Conservation (phyloP, 1,284 basidiomycete genomes). For the Boletus mariae region DNA sequence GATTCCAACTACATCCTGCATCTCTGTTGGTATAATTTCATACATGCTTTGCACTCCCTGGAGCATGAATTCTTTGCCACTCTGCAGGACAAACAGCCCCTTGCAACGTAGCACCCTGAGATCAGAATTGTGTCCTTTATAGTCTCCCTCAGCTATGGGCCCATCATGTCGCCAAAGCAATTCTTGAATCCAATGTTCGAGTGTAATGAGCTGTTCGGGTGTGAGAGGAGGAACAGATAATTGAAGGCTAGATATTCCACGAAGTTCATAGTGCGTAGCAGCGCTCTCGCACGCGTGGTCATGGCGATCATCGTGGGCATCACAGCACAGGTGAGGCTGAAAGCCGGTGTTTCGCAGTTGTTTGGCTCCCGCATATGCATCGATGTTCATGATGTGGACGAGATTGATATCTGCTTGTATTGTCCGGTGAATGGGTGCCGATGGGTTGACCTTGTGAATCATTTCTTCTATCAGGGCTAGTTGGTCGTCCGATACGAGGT, state of each 20-base stretch:
- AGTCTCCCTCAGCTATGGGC: slow-evolving; percentile 10
- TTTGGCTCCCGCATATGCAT: slow-evolving; percentile 56
- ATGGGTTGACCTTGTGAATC: slow-evolving; percentile 75
- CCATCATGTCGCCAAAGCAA: slow-evolving; percentile 72
- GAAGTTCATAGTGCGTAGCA: slow-evolving; percentile 56
- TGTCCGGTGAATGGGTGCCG: slow-evolving; percentile 69
- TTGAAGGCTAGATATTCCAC: slow-evolving; percentile 71
- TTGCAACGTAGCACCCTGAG: slow-evolving; percentile 80
- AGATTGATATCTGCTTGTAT: slow-evolving; percentile 68
- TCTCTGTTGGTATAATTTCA: slow-evolving; percentile 59
- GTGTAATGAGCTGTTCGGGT: slow-evolving; percentile 38
- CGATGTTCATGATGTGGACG: slow-evolving; percentile 70
- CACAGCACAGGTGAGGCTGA: slow-evolving; percentile 27
- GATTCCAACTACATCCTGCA: slow-evolving; percentile 40
- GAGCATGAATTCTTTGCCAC: slow-evolving; percentile 63
- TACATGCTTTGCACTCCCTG: slow-evolving; percentile 88
- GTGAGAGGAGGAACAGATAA: slow-evolving; percentile 61
- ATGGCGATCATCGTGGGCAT: slow-evolving; percentile 27
- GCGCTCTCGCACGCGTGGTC: slow-evolving; percentile 6
- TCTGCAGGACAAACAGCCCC: slow-evolving; percentile 59
- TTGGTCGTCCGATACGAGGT: slow-evolving; percentile 53
- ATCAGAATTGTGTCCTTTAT: background rate
- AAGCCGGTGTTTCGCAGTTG: slow-evolving; percentile 26
- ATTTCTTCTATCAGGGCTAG: slow-evolving; percentile 49
- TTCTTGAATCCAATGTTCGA: slow-evolving; percentile 77